Base-by-base conservation (phyloP, 1,284 basidiomycete genomes). In the Puccinia coronata region DNA sequence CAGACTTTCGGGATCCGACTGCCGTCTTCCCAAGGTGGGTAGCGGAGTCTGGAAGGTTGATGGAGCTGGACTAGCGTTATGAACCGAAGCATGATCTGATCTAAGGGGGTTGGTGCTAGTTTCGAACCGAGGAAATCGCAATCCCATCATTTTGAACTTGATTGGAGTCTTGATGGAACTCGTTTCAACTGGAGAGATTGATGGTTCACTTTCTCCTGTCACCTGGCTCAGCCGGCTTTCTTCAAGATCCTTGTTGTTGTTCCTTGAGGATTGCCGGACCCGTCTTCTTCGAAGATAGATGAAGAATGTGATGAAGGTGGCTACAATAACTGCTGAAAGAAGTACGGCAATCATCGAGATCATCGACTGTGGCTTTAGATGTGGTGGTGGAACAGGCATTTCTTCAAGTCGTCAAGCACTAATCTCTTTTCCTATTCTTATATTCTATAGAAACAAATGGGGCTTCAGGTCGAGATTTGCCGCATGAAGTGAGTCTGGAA, bases 71-170 rank as follows among this genome's bases (percentile, higher is more conserved):
- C 69, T 53, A 28, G 69, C 51, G 51, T 71, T 51, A n/a, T 71
- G 51, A 34, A 53, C 69, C 36, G 69, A 71, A 71, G 69, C 28
- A 18, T 71, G 69, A 47, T n/a, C 28, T 2, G 69, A 71, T 51
- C 20, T 53, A 49, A 71, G 6, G 14, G 51, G 69, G 36, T 11
- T 39, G 9, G 51, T 36, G 51, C 1, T 71, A 18, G 47, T 23
- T 20, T 71, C 69, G 6, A 71, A 47, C 9, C 47, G 47, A 31
- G 69, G 69, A 18, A 71, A n/a, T n/a, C n/a, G 69, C 31, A 43
- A 31, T 34, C 47, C 69, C 43, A 71, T 25, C 20, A 51, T 51
- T 6, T 39, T 39, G 51, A 53, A 71, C 28, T 31, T 49, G 47
- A 36, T 53, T 39, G n/a, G 47, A 51, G 34, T 71, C 28, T 39